Percentiles rank a stretch among this genome's conserved stretches.
These are phyloP conservation scores for Claviceps sp. DNA, from an alignment of 2,329 filamentous ascomycete genomes.

Conservation along the genomic window DNA sequence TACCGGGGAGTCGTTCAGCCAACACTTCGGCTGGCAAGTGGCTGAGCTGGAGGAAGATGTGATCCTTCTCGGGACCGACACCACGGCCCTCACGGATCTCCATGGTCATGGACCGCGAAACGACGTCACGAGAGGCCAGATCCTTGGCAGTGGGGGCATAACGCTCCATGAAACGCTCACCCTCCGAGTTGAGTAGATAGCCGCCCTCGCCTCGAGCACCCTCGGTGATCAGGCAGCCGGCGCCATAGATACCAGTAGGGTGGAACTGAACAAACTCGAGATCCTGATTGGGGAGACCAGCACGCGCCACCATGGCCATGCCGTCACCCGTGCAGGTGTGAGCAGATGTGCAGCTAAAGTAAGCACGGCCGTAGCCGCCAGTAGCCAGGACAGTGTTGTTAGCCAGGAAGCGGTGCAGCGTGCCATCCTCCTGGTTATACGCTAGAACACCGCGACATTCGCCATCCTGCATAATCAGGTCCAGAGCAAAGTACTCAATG, in stretches of 20 bases:
- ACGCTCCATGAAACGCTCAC: conserved; percentile 98
- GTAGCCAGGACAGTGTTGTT: conserved; percentile 96
- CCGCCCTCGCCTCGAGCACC: conserved; percentile 96
- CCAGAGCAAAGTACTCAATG: conserved; percentile 96
- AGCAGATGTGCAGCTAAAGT: conserved; percentile 96
- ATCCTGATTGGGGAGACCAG: conserved; percentile 96
- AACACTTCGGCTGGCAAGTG: conserved; percentile 87
- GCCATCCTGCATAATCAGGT: conserved; percentile 94
- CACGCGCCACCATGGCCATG: conserved; percentile 98
- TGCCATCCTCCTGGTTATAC: conserved; percentile 98
- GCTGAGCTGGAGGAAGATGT: conserved; percentile 96
- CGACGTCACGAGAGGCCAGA: conserved; percentile 89
- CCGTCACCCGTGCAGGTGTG: conserved; percentile 98
- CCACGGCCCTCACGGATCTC: conserved; percentile 96
- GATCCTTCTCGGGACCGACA: conserved; percentile 93
- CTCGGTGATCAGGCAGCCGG: conserved; percentile 94
- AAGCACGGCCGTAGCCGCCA: conserved; percentile 92
- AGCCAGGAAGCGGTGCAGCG: conserved; percentile 89
- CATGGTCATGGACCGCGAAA: conserved; percentile 95
- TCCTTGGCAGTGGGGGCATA: conserved; percentile 98
- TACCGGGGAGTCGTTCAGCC: conserved; percentile 92
- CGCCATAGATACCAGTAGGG: conserved; percentile 96
- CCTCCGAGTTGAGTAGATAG: conserved; percentile 93
- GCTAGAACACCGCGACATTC: conserved; percentile 93
- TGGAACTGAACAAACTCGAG: conserved; percentile 99